Base-by-base conservation (phyloP, 345 rosid genomes). In the Clarkia xantiana region DNA sequence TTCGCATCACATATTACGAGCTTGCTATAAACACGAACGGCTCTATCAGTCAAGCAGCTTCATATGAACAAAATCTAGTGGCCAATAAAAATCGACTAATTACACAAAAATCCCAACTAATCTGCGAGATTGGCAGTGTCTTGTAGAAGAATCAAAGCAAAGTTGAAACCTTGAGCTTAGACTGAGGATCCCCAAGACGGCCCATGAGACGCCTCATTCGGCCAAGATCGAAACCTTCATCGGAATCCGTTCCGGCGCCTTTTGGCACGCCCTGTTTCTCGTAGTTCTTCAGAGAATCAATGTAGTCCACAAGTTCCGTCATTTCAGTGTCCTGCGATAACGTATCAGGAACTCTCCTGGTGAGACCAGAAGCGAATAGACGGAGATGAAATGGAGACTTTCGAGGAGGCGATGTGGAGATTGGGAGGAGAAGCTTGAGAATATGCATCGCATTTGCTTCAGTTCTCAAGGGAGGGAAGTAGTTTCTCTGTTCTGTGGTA, bases 191-290 rank as follows among this genome's bases (percentile, higher is more conserved):
- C 42, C 76, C 80, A 22, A 91, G 93, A 16, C 76, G 75, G 55
- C 55, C 62, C 93, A 84, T 60, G 53, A 91, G 77, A 38, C 94
- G 78, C 50, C 67, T 66, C 93, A 86, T 86, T 15, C 94, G 75
- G 53, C 76, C 68, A 44, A 91, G 77, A 73, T 91, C 94, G 44
- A 91, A 78, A 4, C 98, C 98, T 0, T 84, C 82, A 44, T 66
- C 74, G 0, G 96, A 84, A 64, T 91, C 93, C 3, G 90, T 81
- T 40, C 94, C 98, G 2, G 96, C 94, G 44, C 69, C 94, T 63
- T 72, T 86, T 6, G 93, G 93, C 14, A 81, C 74, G 2, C 96
- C 96, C 15, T 61, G 68, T 61, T 80, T 84, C 79, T 91, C 98
- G 57, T 74, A 81, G 79, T 91, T 91, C 56, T 74, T 83, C 18